These are phyloP conservation scores for Garcia nutans DNA, from an alignment of 345 rosid species.

Conservation along the genomic window DNA sequence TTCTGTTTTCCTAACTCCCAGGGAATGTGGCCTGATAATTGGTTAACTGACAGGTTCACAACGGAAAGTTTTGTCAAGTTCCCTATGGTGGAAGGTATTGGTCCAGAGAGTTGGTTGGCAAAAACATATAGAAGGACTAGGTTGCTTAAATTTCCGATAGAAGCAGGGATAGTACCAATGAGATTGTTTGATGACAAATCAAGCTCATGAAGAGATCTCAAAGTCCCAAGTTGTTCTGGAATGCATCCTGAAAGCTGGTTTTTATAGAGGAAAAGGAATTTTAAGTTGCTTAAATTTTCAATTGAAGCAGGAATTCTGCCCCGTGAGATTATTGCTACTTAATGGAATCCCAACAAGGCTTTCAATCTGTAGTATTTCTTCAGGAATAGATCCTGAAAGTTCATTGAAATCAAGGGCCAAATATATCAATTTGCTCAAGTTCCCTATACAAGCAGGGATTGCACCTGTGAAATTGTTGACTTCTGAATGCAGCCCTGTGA, in stretches of 20 bases:
- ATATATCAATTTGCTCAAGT: background rate
- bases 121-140: no score
- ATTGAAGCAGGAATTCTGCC: background rate
- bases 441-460: background rate
- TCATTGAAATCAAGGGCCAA: background rate
- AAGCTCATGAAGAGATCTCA: background rate
- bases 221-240: background rate
- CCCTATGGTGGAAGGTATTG: background rate
- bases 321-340: background rate
- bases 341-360: background rate
- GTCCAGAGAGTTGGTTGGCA: background rate
- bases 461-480: background rate
- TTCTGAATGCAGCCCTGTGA: no score
- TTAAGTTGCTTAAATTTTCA: background rate
- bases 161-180: background rate
- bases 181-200: background rate
- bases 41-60: background rate
- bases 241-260: background rate
- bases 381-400: background rate
- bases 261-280: background rate
- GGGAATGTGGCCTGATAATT: background rate
- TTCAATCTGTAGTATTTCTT: background rate
- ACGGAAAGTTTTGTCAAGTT: background rate
- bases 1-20: background rate
- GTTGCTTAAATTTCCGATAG: background rate